These are phyloP conservation scores for Talaromyces sp. DNA, from an alignment of 2,329 filamentous ascomycete species.

Conservation along the genomic window DNA sequence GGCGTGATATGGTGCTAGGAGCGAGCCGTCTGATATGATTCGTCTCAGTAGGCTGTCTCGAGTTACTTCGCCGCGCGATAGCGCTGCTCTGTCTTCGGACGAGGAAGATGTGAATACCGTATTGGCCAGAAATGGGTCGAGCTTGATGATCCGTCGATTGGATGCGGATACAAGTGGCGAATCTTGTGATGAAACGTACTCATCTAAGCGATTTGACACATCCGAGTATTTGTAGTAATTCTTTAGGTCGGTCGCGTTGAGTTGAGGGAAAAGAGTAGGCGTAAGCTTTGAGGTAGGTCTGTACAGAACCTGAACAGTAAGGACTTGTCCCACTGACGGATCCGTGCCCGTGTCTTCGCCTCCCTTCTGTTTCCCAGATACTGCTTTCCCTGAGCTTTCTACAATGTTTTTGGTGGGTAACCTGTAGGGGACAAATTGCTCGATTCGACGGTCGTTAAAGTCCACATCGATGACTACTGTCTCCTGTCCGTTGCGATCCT, in stretches of 20 bases:
- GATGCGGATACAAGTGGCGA: slow-evolving; percentile 49
- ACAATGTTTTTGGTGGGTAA: slow-evolving; percentile 54
- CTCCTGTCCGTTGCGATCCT: slow-evolving; percentile 61
- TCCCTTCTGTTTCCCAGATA: slow-evolving; percentile 27
- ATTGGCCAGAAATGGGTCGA: slow-evolving; percentile 60
- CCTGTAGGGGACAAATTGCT: slow-evolving; percentile 57
- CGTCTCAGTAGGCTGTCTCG: slow-evolving; percentile 58
- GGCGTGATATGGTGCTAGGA: slow-evolving; percentile 53
- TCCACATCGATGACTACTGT: slow-evolving; percentile 61
- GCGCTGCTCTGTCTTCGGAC: slow-evolving; percentile 50
- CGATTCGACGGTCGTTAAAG: slow-evolving; percentile 52
- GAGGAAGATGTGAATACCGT: slow-evolving; percentile 51
- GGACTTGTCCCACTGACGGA: slow-evolving; percentile 41
- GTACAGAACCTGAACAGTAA: slow-evolving; percentile 50
- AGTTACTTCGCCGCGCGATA: slow-evolving; percentile 54
- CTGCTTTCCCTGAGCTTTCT: slow-evolving; percentile 37
- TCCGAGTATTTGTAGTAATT: slow-evolving; percentile 57
- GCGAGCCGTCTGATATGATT: slow-evolving; percentile 45
- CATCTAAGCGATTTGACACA: slow-evolving; percentile 52
- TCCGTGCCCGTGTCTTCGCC: slow-evolving; percentile 26
- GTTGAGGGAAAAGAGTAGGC: slow-evolving; percentile 48
- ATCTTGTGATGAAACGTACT: slow-evolving; percentile 55
- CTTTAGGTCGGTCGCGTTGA: slow-evolving; percentile 45
- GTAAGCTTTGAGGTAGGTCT: slow-evolving; percentile 54
- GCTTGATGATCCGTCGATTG: slow-evolving; percentile 57